These are phyloP conservation scores for Apiotrichum mycotoxinovorans DNA, from an alignment of 1,284 basidiomycete species.

Conservation along the genomic window DNA sequence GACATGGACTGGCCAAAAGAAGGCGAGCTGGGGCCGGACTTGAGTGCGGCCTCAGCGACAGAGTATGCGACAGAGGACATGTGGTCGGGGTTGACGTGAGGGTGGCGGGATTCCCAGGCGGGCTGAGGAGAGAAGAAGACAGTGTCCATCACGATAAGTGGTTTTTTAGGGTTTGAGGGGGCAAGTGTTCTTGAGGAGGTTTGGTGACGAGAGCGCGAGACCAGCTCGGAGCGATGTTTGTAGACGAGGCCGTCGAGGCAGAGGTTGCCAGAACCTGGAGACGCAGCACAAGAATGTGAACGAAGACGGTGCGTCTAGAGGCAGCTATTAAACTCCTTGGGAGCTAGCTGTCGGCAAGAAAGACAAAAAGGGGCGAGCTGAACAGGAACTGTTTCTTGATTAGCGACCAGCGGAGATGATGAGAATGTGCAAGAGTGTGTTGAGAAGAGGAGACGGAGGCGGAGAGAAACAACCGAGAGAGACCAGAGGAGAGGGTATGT, in stretches of 20 bases:
- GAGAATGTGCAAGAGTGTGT: background rate
- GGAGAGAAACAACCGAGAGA: background rate
- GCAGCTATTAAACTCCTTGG: background rate
- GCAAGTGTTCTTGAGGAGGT: slow-evolving; percentile 2
- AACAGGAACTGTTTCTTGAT: slow-evolving; percentile 3
- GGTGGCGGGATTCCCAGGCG: slow-evolving; percentile 2
- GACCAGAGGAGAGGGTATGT: background rate
- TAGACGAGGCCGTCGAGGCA: slow-evolving; percentile 15
- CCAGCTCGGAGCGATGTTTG: slow-evolving; percentile 9
- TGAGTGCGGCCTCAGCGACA: slow-evolving; percentile 44
- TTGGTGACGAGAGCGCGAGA: slow-evolving; percentile 2
- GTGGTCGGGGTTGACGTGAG: slow-evolving; percentile 31
- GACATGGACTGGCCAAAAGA: slow-evolving; percentile 21
- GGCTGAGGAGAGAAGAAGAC: slow-evolving; percentile 17
- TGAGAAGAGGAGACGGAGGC: background rate
- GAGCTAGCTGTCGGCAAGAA: background rate
- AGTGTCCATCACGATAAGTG: slow-evolving; percentile 25
- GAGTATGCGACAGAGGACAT: slow-evolving; percentile 33
- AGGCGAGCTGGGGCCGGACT: slow-evolving; percentile 42
- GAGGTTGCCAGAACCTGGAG: slow-evolving; percentile 20
- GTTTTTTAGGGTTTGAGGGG: background rate
- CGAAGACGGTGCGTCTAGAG: slow-evolving; percentile 1
- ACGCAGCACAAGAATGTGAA: slow-evolving; percentile 2
- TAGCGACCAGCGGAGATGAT: background rate
- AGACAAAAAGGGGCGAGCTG: background rate